A percentile compares a stretch with the other conserved stretches of the same genome.
Conservation (phyloP, 176 grass and related monocot genomes). For the Zizania latifolia region DNA sequence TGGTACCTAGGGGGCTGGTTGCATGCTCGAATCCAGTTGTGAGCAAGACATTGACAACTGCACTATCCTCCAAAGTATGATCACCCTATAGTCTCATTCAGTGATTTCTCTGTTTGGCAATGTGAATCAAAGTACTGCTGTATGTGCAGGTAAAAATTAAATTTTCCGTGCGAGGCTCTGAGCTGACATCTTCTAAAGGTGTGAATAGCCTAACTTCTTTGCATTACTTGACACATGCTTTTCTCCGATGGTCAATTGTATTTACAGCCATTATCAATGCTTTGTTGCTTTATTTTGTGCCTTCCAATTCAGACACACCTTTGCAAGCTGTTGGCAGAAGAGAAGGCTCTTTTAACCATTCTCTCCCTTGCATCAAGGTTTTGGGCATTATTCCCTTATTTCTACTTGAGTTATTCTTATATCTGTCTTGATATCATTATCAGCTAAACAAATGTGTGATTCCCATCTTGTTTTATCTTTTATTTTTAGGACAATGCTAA, state of each 20-base stretch:
- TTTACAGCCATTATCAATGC: neutral
- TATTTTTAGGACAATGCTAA: slow-evolving; percentile 41
- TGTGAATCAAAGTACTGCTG: slow-evolving; percentile 21
- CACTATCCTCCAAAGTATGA: slow-evolving; percentile 49
- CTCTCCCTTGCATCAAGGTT: slow-evolving; percentile 33
- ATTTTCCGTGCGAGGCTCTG: slow-evolving; percentile 13
- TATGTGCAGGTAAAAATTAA: slow-evolving; percentile 45
- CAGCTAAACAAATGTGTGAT: slow-evolving; percentile 6
- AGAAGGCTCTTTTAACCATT: slow-evolving; percentile 9
- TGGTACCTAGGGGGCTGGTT: neutral
- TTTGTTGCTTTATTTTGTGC: too few species aligned
- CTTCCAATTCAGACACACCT: slow-evolving; percentile 34
- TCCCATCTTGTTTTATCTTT: neutral
- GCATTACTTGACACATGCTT: neutral
- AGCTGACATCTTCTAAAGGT: slow-evolving; percentile 49
- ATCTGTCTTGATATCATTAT: neutral
- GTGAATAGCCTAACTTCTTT: slow-evolving; percentile 22
- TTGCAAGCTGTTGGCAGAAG: slow-evolving; percentile 28
- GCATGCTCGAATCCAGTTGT: slow-evolving; percentile 23
- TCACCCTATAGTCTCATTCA: slow-evolving; percentile 5
- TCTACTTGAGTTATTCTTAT: neutral
- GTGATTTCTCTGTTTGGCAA: neutral
- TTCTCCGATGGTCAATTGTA: neutral
- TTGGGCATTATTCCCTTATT: slow-evolving; percentile 18
- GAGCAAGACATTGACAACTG: slow-evolving; percentile 32